Evolutionary conservation across 768 basidiomycete species (phyloP), one percentile per base, ranked within the genome.

Genomic region (Cystofilobasidium bisporidii): DNA sequence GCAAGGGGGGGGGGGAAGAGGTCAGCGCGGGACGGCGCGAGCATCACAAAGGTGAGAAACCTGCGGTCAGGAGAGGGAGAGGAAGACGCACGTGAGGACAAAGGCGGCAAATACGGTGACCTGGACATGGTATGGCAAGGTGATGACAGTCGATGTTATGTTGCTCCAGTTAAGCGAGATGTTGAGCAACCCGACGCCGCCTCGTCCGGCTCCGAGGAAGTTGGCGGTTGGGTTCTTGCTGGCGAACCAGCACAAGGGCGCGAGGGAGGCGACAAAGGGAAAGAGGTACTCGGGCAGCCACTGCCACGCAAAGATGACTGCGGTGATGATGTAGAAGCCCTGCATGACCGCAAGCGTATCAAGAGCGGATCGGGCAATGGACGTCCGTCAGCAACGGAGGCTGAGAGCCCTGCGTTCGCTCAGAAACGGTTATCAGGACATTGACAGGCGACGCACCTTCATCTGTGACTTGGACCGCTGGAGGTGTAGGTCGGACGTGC

Each of bases 91-190:
- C 22, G 57, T 33, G n/a, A 59, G 57, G 38, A 40, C 57, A 32
- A 33, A 59, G 22, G 24, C 30, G 3, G 57, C 32, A 24, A 59
- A 59, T 11, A 33, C 10, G 38, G 38, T 33, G 57, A 59, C 57
- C 57, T 59, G 57, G 57, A 40, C 32, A 3, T 15, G 10, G 32
- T 40, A 59, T 9, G 57, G 57, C 32, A n/a, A n/a, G 14, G 38
- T 33, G 57, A 59, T 40, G 38, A 32, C 12, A 3, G 57, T 33
- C 32, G 57, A 59, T 10, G 57, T 59, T 28, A 59, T 33, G 57
- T 59, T 59, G 22, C 4, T 33, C 57, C 57, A 59, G 38, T 59
- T 40, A n/a, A 59, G 57, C 22, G 57, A 33, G 57, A 59, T 59
- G 57, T 59, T 59, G 17, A 59, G 57, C 32, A 59, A 18, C 2